Conservation (phyloP, 768 basidiomycete species). For the Pleurotus djamor region DNA sequence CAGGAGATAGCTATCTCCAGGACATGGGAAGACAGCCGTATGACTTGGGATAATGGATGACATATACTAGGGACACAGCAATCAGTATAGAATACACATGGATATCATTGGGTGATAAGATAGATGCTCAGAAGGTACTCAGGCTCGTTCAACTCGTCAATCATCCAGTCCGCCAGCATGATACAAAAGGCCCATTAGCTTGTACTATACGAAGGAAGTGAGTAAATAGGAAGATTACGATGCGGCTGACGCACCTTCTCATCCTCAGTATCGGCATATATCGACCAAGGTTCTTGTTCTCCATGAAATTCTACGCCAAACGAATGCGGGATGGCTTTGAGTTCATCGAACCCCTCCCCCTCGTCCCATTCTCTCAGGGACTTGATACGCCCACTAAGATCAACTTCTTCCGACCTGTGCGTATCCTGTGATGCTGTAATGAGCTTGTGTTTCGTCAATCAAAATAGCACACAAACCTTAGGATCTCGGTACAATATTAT, state of each 20-base stretch:
- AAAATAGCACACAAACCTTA: conserved; percentile 33
- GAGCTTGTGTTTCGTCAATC: background rate
- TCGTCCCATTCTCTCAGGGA: conserved; percentile 55
- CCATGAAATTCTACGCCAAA: conserved; percentile 64
- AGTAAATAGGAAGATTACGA: background rate
- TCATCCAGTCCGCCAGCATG: conserved; percentile 8
- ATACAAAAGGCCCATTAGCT: conserved; percentile 45
- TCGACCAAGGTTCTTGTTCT: conserved; percentile 45
- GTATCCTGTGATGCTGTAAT: conserved; percentile 29
- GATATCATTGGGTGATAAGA: background rate
- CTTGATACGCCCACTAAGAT: conserved; percentile 42
- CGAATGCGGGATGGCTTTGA: conserved; percentile 63
- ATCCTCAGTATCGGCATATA: conserved; percentile 61
- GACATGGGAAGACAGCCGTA: background rate
- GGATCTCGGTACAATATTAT: conserved; percentile 50
- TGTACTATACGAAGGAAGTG: conserved; percentile 27
- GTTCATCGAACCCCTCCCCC: conserved; percentile 67
- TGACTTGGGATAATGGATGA: background rate
- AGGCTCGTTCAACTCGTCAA: background rate
- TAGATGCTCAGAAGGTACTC: background rate
- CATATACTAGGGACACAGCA: background rate
- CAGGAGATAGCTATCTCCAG: no score
- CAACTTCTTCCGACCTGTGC: conserved; percentile 37
- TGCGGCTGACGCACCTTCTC: conserved; percentile 46
- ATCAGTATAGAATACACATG: background rate